These are phyloP conservation scores for Lasiosphaeria miniovina DNA, from an alignment of 495 filamentous ascomycete genomes.

Conservation along the genomic window DNA sequence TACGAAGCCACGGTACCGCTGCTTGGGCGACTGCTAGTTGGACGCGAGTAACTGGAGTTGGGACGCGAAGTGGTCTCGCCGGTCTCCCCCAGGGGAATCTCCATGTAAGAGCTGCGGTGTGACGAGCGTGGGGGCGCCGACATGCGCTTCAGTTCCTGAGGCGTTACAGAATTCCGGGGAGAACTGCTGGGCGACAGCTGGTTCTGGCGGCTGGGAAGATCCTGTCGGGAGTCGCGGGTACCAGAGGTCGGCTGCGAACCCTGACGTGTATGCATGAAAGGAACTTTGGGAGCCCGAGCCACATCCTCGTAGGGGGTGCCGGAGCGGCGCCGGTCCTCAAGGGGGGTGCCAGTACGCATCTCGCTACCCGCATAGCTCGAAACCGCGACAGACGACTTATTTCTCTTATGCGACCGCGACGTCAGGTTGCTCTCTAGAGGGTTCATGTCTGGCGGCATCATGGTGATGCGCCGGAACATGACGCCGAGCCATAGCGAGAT, in stretches of 20 bases:
- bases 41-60: slow-evolving; percentile 17
- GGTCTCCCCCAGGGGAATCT: slow-evolving; percentile 37
- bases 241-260: slow-evolving; percentile 52
- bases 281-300: slow-evolving; percentile 57
- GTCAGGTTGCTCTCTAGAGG: slow-evolving; percentile 84
- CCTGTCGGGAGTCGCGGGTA: slow-evolving; percentile 46
- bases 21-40: slow-evolving; percentile 21
- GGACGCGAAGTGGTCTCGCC: slow-evolving; percentile 28
- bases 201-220: slow-evolving; percentile 52
- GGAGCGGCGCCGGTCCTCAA: slow-evolving; percentile 47
- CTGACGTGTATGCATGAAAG: slow-evolving; percentile 72
- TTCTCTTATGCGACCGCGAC: slow-evolving; percentile 69
- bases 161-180: slow-evolving; percentile 42
- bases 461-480: slow-evolving; percentile 75
- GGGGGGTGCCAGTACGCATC: slow-evolving; percentile 49
- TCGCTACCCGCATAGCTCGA: slow-evolving; percentile 50
- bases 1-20: slow-evolving; percentile 27
- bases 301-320: slow-evolving; percentile 52
- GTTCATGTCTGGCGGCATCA: slow-evolving; percentile 87
- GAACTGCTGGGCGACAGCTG: slow-evolving; percentile 42
- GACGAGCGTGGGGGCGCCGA: slow-evolving; percentile 29
- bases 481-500: slow-evolving; percentile 69
- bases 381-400: slow-evolving; percentile 65
- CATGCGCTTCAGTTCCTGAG: slow-evolving; percentile 42
- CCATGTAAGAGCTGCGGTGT: slow-evolving; percentile 36